phyloP scores from a whole-genome alignment of 345 rosid species.

The Eucalyptus virginea region DNA sequence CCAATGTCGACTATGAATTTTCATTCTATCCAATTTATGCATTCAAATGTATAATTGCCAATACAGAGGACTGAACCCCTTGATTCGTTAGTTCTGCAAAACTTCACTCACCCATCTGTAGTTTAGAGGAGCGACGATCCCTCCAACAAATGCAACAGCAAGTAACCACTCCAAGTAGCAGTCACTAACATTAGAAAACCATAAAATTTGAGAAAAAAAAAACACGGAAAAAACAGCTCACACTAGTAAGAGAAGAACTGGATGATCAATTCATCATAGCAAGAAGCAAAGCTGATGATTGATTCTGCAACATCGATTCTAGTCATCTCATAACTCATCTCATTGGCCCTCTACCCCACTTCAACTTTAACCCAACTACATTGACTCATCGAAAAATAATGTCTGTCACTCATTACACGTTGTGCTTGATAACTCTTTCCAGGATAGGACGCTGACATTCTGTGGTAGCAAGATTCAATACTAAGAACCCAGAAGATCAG shows the following conservation, averaged over 20 bases:
- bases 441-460: not conserved
- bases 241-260: not conserved
- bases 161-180: slow-evolving; percentile 69
- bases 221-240: not conserved
- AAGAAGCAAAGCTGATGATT: not conserved
- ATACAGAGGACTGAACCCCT: not conserved
- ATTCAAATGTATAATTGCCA: not conserved
- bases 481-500: not conserved
- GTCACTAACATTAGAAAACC: slow-evolving; percentile 31
- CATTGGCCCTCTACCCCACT: not conserved
- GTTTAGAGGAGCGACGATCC: slow-evolving; percentile 72
- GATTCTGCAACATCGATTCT: not conserved
- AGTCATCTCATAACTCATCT: not conserved
- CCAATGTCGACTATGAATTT: not conserved
- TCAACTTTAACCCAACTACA: not conserved
- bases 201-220: not conserved
- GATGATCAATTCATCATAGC: not conserved
- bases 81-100: not conserved
- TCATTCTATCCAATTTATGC: not conserved
- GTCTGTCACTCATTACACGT: not conserved
- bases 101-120: slow-evolving; percentile 71
- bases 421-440: not conserved
- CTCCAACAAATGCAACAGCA: slow-evolving; percentile 70
- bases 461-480: not conserved
- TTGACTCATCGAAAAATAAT: not conserved